Percentiles rank a stretch among this genome's conserved stretches.
Conservation (phyloP, 495 filamentous ascomycete species). For the Melanomma pulvis-pyrius region DNA sequence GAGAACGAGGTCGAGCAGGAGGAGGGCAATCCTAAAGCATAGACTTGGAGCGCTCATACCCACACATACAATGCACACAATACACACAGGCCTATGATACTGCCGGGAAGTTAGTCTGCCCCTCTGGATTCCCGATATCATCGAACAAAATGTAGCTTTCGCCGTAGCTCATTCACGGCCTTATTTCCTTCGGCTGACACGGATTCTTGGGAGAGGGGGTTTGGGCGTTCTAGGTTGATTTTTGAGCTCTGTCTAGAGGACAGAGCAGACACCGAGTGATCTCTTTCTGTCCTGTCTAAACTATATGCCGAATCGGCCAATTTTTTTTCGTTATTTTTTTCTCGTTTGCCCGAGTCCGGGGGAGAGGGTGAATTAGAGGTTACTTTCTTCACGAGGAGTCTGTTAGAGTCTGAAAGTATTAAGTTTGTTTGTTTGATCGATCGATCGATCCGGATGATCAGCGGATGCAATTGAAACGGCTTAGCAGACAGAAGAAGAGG, state of each 20-base stretch:
- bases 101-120: neutral
- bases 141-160: neutral
- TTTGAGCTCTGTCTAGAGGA: neutral
- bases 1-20: conserved; percentile 42
- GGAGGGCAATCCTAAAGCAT: neutral
- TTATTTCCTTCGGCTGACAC: neutral
- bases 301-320: neutral
- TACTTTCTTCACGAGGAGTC: conserved; percentile 1
- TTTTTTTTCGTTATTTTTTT: neutral
- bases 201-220: neutral
- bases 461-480: neutral
- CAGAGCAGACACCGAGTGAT: neutral
- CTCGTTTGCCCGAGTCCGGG: neutral
- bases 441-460: neutral
- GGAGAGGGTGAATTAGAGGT: neutral
- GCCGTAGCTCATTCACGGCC: neutral
- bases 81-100: neutral
- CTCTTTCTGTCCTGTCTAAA: neutral
- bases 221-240: neutral
- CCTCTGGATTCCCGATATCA: neutral
- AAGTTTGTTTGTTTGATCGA: neutral
- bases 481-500: neutral
- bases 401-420: neutral
- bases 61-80: neutral
- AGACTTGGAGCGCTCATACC: neutral